Base-by-base conservation (phyloP, 306 rosid genomes). In the Vachellia collinsii region DNA sequence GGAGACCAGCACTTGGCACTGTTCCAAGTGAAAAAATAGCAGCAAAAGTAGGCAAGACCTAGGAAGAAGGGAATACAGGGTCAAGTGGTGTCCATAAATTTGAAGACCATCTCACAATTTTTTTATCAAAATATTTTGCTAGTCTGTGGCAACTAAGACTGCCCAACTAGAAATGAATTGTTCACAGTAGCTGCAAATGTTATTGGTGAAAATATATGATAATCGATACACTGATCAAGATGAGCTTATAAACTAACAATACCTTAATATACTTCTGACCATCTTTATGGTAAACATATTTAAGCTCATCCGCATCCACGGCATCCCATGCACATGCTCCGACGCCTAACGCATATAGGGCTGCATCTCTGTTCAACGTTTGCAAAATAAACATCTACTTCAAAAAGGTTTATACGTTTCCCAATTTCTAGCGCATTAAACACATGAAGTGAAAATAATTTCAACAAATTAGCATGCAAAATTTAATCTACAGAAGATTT, bases 41-140 rank as follows among this genome's bases (percentile, higher is more conserved):
- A 53, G 99, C 77, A 89, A 93, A 93, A 5, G 99, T 95, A 29
- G 99, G 98, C 82, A 95, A 86, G 58, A 93, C 98, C 99, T 93
- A 38, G 10, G 75, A 59, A 42, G 69, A 69, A 61, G 66, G 76
- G 77, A 81, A 42, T 64, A 75, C 80, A 76, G 37, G 44, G 71
- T 63, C 20, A 54, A 56, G 46, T 11, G 14, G 20, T 25, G 74
- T 65, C 77, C 61, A 14, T 34, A 66, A 48, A 71, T 36, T 69
- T 20, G 2, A 69, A 69, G 19, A 68, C 36, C 17, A 7, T n/a
- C 73, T 42, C 4, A 25, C 48, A 66, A 16, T 66, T 6, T 39
- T 65, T 16, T 65, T 16, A 39, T 66, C 48, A 39, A 51, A 59
- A 12, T 51, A 23, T 63, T 62, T 58, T 41, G 63, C 56, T 11